Base-by-base conservation (phyloP, 208 protist species). In the Wallacemonas sp. region DNA sequence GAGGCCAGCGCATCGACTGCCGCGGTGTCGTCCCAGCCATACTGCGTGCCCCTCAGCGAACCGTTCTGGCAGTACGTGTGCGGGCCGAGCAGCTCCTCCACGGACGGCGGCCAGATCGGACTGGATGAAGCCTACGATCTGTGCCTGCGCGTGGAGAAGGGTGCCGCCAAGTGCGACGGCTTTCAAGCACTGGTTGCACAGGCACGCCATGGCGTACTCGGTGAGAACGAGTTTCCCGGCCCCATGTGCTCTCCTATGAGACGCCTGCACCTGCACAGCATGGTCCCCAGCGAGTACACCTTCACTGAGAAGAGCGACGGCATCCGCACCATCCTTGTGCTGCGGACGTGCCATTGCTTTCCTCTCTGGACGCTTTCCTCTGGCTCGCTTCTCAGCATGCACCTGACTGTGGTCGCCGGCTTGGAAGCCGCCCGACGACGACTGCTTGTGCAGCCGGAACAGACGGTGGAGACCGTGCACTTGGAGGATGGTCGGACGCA, bases 261-360 rank as follows among this genome's bases (percentile, higher is more conserved):
- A n/a, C 84, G 82, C 42, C 66, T 70, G 28, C 70, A 91, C 67
- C 73, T 44, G n/a, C 26, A 0, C 23, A 44, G 32, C 42, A 88
- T 26, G 64, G 55, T 3, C 39, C 64, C 32, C 41, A 63, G 2
- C 28, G 39, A 45, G 38, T 94, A 91, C 71, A 79, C 77, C 12
- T 63, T 94, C 18, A 92, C 85, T 4, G 85, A 94, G 61, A 94
- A 94, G 63, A 92, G 85, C 52, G 88, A 94, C 72, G 88, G 88
- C n/a, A 50, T 82, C 14, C 88, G 88, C 1, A 76, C 88, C 10
- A 62, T 94, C 20, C 55, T 82, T 12, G 72, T 87, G 3, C 71
- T 77, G 22, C 46, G 80, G 31, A 52, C 52, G 61, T 45, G 29
- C 2, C 32, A 62, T 11, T 12, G 32, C n/a, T 82, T 90, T 52